Evolutionary conservation across 2,329 filamentous ascomycete genomes (phyloP), one percentile per base, ranked within the genome.

Genomic region (Neoscytalidium dimidiatum): DNA sequence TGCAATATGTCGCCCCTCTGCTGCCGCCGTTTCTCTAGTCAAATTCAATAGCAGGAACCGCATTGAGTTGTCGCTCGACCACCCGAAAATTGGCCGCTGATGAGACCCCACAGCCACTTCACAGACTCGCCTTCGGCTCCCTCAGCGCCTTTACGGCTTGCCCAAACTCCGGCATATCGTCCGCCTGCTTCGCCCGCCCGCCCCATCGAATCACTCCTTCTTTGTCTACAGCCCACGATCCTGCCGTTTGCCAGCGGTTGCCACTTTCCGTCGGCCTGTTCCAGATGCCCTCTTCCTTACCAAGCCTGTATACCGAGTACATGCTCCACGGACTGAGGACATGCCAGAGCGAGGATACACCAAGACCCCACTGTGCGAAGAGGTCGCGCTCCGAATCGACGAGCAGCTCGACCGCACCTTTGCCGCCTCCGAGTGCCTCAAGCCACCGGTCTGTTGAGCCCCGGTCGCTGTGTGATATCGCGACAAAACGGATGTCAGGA

Each of bases 341-440:
- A 71, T 92, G 88, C 83, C 85, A 88, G 65, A 85, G 84, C 21
- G 80, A 83, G 1, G 84, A 84, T 3, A 85, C 76, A 6, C 88
- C 88, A 2, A 92, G 78, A 0, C 90, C 90, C 87, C 88, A 92
- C 64, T 81, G 79, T 2, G 85, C 84, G 72, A 90, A 92, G 3
- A 87, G 74, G 65, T 86, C 81, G 57, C 88, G 81, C 52, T 84
- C 79, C 14, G 83, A 76, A 75, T 92, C 89, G 31, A 88, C 80
- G 6, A 92, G 72, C 3, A 92, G 78, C 3, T 84, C 74, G 3
- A 88, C 80, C 62, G 86, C 81, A 78, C 83, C 85, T 28, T 84
- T 83, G 62, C 86, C 86, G 14, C 86, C 81, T 21, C 80, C 75
- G 3, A 78, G 67, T 2, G 71, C 70, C 9, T 69, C 68, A 3